Evolutionary conservation across 139 green algal species (phyloP), one percentile per base, ranked within the genome.

Genomic region (Microglena sp.): DNA sequence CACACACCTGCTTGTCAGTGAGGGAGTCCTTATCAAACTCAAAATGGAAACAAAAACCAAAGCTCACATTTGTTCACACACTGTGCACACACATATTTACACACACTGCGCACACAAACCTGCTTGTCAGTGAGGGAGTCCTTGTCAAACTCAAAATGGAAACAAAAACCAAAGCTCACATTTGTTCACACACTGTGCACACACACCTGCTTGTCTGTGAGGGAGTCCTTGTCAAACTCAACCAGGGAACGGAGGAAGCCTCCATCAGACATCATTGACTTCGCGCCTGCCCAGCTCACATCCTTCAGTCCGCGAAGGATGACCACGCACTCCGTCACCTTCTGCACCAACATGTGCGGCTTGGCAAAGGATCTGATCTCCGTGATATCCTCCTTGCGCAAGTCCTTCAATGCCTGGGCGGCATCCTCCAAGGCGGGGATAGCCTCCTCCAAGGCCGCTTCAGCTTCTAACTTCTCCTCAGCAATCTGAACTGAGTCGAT

Each of bases 221-320:
- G n/a, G n/a, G n/a, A n/a, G n/a, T n/a, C n/a, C 72, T 93, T 93
- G 81, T 95, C 87, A 81, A 92, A 95, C 45, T 93, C 84, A 1
- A 92, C 67, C 32, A 95, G 73, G 33, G 68, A 78, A 31, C 77
- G 76, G 33, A 95, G 67, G 75, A 95, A 95, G 60, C 80, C 68
- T 26, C 77, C 67, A 68, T 95, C 86, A 18, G 86, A 74, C 87
- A 95, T 94, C 87, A 95, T 93, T 56, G 72, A 69, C 82, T 95
- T 94, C 45, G 87, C 89, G 58, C 87, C 84, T 29, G 64, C 76
- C 89, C 89, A 95, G 15, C 73, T 87, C 34, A 94, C 85, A 24
- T 95, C 88, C 64, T 95, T 93, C 21, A 92, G 61, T 59, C 78
- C 80, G 29, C 82, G 73, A 62, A 95, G 69, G 66, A 94, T 86